Percentiles rank a stretch among this genome's conserved stretches.
These are phyloP conservation scores for Tripterygium wilfordii DNA, from an alignment of 177 flowering plant genomes.

Conservation along the genomic window DNA sequence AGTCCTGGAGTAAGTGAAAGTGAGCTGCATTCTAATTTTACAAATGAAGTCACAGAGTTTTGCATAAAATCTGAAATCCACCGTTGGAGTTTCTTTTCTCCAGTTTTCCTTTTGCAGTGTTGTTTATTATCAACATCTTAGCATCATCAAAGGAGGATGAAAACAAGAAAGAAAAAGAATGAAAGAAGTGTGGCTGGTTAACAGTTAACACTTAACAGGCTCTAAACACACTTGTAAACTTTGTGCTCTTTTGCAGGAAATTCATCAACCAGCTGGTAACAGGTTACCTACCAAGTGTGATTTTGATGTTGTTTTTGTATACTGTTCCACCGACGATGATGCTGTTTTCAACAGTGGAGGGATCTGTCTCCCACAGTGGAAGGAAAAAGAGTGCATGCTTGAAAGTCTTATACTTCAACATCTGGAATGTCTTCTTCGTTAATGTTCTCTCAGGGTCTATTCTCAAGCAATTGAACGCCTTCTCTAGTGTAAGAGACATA, in stretches of 20 bases:
- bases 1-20: too few species aligned
- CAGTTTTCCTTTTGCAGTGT: too few species aligned
- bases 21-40: too few species aligned
- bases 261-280: slow-evolving; percentile 59
- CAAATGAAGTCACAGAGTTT: too few species aligned
- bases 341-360: slow-evolving; percentile 78
- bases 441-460: slow-evolving; percentile 79
- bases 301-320: slow-evolving; percentile 57
- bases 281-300: slow-evolving; percentile 93
- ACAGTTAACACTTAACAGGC: slow-evolving; percentile 75
- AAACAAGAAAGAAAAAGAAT: too few species aligned
- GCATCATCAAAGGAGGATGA: too few species aligned
- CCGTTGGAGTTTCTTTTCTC: too few species aligned
- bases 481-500: slow-evolving; percentile 58
- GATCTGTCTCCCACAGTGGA: slow-evolving; percentile 73
- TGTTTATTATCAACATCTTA: too few species aligned
- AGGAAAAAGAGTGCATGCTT: slow-evolving; percentile 86
- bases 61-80: too few species aligned
- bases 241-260: slow-evolving; percentile 46
- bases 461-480: slow-evolving; percentile 42
- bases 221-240: slow-evolving; percentile 6
- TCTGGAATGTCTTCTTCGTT: slow-evolving; percentile 95
- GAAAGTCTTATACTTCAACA: slow-evolving; percentile 72
- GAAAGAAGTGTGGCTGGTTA: too few species aligned
- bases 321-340: slow-evolving; percentile 84